Base-by-base conservation (phyloP, 2,329 filamentous ascomycete species). In the Botrytis paeoniae region DNA sequence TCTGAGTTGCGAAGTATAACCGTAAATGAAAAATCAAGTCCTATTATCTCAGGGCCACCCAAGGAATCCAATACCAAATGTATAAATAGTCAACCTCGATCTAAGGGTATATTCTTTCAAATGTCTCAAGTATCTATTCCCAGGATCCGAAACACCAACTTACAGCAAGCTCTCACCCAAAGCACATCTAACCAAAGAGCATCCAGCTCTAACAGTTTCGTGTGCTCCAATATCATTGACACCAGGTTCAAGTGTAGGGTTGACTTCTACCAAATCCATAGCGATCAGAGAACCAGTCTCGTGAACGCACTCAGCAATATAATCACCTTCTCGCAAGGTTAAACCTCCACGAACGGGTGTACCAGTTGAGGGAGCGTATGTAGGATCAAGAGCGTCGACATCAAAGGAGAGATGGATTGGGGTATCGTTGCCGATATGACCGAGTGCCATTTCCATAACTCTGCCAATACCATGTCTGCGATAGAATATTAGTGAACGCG, bases 381-480 rank as follows among this genome's bases (percentile, higher is more conserved):
- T 92, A 41, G 96, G 96, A 82, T 99, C 96, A 74, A 98, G 88
- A 37, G 95, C 96, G 82, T 99, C 96, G 77, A 99, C 94, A 81
- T 99, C 96, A 80, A 99, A 98, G 54, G 94, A 97, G 74, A 99
- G 89, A 83, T 99, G 96, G 81, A 99, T 98, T 60, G 96, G 96
- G 0, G 95, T 98, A 82, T 98, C 96, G 80, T 86, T 89, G 78
- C 96, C 96, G 77, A 98, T 97, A 85, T 98, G 95, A 45, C 92
- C 95, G 70, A 99, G 87, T n/a, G 95, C 95, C 95, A 98, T 97
- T 80, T 98, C 96, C 85, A 99, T 94, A 76, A 99, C 94, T 77
- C 92, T 92, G 72, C 96, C 96, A 79, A 99, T 99, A 64, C 96
- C 96, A 81, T 98, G 88, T 71, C 93, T 94, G 66, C 8, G 20